These are phyloP conservation scores for Sideroxylon spinosum DNA, from an alignment of 179 eudicot genomes.

Conservation along the genomic window DNA sequence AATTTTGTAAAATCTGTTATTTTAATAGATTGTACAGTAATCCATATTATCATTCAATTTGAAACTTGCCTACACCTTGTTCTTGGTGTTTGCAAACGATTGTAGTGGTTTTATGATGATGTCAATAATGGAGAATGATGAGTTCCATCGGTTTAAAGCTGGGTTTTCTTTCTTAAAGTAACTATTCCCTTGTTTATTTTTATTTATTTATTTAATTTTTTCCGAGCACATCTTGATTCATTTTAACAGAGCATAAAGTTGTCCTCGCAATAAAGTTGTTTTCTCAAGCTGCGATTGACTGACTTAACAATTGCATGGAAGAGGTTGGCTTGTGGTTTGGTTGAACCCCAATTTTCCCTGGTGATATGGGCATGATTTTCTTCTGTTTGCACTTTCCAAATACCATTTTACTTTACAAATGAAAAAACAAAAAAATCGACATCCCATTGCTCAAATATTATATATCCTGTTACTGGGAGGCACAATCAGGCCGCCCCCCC, in stretches of 20 bases:
- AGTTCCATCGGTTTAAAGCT: neutral
- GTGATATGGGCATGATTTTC: neutral
- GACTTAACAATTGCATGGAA: no score
- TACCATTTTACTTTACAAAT: neutral
- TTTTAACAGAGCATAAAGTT: neutral
- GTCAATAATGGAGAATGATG: constrained; percentile 5
- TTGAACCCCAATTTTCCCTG: neutral
- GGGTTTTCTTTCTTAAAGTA: neutral
- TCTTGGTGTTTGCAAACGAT: neutral
- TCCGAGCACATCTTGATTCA: neutral
- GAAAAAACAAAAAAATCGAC: neutral
- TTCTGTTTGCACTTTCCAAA: neutral
- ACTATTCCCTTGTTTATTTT: neutral
- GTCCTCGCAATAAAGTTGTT: no score
- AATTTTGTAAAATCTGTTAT: constrained; percentile 54
- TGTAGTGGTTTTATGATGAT: constrained; percentile 7
- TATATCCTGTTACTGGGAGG: no score
- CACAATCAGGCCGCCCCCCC: no score
- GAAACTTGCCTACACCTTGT: neutral
- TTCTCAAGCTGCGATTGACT: no score
- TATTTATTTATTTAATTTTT: neutral
- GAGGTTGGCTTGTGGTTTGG: neutral
- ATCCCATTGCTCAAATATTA: no score
- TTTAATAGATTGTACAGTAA: constrained; percentile 46
- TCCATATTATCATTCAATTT: constrained; percentile 11